Conservation (phyloP, 768 basidiomycete genomes). For the Calocybe indica region DNA sequence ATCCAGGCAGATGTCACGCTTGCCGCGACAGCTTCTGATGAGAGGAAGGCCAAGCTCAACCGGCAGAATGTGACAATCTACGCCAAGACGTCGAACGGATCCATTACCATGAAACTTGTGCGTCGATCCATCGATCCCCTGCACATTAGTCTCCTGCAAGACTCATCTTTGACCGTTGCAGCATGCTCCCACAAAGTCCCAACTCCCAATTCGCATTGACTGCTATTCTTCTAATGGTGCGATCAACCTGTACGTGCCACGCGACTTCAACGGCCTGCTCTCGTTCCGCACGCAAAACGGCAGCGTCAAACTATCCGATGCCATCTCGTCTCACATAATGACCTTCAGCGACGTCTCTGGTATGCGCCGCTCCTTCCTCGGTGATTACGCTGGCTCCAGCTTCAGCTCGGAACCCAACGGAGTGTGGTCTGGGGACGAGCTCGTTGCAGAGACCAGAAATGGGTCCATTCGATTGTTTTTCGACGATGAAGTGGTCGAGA, state of each 20-base stretch:
- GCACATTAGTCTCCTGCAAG: neutral
- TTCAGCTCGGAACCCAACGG: constrained; percentile 7
- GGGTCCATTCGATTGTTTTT: constrained; percentile 28
- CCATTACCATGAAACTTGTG: constrained; percentile 17
- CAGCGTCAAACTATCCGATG: constrained; percentile 21
- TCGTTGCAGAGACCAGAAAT: constrained; percentile 24
- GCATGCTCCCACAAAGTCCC: constrained; percentile 12
- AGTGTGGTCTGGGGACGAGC: constrained; percentile 30
- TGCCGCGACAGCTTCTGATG: constrained; percentile 3
- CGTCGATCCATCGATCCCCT: neutral
- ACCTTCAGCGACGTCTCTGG: constrained; percentile 25
- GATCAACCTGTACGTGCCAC: constrained; percentile 29
- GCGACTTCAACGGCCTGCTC: constrained; percentile 33
- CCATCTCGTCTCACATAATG: constrained; percentile 16
- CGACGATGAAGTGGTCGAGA: constrained; percentile 23
- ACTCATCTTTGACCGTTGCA: constrained; percentile 3
- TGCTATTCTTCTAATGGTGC: constrained; percentile 20
- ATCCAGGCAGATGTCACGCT: constrained; percentile 37
- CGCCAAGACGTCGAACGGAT: constrained; percentile 20
- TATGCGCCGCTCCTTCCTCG: constrained; percentile 29
- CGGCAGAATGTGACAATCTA: constrained; percentile 11
- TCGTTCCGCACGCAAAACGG: constrained; percentile 22
- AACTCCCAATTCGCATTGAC: constrained; percentile 18
- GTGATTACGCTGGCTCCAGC: constrained; percentile 17
- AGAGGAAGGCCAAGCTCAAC: neutral